Conservation (phyloP, 306 rosid genomes). For the Vigna nakashimae region DNA sequence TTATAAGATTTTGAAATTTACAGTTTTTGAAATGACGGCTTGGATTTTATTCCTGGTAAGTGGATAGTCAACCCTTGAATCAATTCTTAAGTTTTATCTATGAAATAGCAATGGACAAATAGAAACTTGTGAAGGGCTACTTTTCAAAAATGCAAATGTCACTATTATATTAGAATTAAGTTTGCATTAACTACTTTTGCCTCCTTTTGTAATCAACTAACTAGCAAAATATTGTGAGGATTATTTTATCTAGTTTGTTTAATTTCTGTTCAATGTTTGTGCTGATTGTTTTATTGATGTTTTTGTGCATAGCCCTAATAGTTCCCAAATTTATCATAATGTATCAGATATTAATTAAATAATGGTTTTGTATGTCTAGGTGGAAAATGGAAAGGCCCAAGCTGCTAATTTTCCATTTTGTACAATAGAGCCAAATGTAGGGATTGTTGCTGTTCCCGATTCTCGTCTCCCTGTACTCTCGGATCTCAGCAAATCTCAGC, state of each 20-base stretch:
- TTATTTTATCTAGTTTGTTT: neutral
- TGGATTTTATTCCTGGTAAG: constrained; percentile 18
- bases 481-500: constrained; percentile 88
- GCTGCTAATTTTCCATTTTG: constrained; percentile 99
- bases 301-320: constrained; percentile 10
- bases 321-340: constrained; percentile 29
- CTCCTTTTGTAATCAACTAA: neutral
- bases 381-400: constrained; percentile 98
- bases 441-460: constrained; percentile 98
- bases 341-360: constrained; percentile 24
- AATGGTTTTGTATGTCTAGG: constrained; percentile 61
- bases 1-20: constrained; percentile 17
- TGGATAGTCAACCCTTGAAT: constrained; percentile 9
- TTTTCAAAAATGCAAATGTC: neutral
- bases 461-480: constrained; percentile 85
- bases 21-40: neutral
- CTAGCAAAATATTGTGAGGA: neutral
- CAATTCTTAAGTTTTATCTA: constrained; percentile 7
- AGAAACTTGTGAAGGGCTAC: constrained; percentile 27
- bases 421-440: constrained; percentile 98
- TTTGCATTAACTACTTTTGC: constrained; percentile 15
- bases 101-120: neutral
- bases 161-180: constrained; percentile 1
- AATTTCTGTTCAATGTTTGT: constrained; percentile 25
- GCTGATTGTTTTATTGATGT: constrained; percentile 36